Base-by-base conservation (phyloP, 2,329 filamentous ascomycete genomes). In the Alternaria atra region DNA sequence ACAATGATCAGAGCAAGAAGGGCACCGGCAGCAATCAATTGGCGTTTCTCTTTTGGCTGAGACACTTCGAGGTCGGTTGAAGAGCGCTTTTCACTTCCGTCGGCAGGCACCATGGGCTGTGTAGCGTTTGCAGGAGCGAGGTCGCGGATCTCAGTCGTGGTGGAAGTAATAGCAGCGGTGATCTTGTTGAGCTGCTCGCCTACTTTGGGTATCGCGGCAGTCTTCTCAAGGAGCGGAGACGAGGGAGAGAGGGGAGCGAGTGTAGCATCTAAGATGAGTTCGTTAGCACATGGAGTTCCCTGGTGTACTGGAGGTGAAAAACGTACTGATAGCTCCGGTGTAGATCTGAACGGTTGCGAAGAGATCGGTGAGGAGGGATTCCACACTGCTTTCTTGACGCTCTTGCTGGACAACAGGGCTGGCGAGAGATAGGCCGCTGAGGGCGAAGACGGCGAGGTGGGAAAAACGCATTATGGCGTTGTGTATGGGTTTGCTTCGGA, bases 321-420 rank as follows among this genome's bases (percentile, higher is more conserved):
- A 1, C 53, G 37, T 60, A 66, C 63, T 68, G 56, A 70, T 70
- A 12, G 66, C 60, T 37, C 64, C 64, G 6, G 66, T 68, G 57
- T 70, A 69, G 40, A 56, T 58, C 27, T 69, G 68, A 2, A 70
- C 63, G 1, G 66, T 67, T 9, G 66, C 58, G 40, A 61, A 66
- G 34, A 70, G 66, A 17, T 66, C 61, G 23, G 59, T 67, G 10
- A 70, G 52, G 5, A 70, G 57, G 32, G 42, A 51, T 53, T 63
- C 55, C 10, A 59, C 63, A 23, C 35, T 35, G 9, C 27, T 29
- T 12, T 57, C 55, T 42, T 65, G 23, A 42, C 60, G 48, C 66
- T 63, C 25, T 47, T 59, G 37, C 30, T 29, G 25, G 9, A 54
- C 23, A 6, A 66, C 43, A 10, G 67, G 67, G 37, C 43, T 61